These are phyloP conservation scores for Sambucus nigra DNA, from an alignment of 129 eudicot species.

Conservation along the genomic window DNA sequence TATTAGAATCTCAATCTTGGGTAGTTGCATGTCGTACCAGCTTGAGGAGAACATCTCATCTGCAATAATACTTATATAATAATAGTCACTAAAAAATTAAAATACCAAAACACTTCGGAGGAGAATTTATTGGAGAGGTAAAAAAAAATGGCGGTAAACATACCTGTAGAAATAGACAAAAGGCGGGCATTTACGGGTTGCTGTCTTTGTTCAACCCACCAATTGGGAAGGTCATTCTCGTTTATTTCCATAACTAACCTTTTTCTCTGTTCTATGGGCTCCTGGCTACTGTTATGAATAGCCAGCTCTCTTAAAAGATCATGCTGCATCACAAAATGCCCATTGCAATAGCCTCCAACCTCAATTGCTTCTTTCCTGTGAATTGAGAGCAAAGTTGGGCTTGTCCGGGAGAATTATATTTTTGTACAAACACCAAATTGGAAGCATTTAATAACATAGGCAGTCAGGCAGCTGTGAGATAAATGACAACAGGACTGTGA, in stretches of 20 bases:
- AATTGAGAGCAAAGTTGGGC: not conserved
- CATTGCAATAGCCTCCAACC: constrained; percentile 35
- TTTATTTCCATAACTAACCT: constrained; percentile 28
- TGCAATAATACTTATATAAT: constrained; percentile 9
- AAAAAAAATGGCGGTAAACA: not conserved
- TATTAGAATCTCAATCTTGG: constrained; percentile 31
- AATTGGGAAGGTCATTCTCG: constrained; percentile 24
- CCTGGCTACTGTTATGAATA: constrained; percentile 22
- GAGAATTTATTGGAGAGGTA: not conserved
- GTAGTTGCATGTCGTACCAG: constrained; percentile 41
- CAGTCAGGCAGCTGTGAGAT: not conserved
- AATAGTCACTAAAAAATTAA: not conserved
- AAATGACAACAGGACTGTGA: not conserved
- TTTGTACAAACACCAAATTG: not conserved
- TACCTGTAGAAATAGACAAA: constrained; percentile 10
- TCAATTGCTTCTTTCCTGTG: constrained; percentile 33
- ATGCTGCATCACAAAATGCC: constrained; percentile 34
- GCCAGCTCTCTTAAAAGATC: constrained; percentile 46
- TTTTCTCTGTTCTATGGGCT: constrained; percentile 22
- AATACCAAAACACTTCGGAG: not conserved
- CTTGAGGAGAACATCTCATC: constrained; percentile 30
- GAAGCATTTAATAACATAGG: not conserved
- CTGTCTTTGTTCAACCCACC: constrained; percentile 5
- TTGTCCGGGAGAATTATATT: not conserved
- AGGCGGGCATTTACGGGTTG: constrained; percentile 7